phyloP scores from a whole-genome alignment of 2,329 filamentous ascomycete species.

The Botrytis fabae region DNA sequence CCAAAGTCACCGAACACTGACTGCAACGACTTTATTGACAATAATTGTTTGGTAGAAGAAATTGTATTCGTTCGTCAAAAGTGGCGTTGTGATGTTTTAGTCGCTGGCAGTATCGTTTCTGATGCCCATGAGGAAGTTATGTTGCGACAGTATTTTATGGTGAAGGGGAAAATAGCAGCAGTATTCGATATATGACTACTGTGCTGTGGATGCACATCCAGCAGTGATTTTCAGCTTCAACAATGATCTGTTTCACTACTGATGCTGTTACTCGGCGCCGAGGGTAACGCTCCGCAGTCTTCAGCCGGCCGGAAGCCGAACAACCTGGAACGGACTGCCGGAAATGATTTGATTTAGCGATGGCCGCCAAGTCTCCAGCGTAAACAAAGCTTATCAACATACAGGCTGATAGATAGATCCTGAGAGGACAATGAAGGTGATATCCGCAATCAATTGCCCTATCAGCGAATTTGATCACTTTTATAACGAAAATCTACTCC shows the following conservation, averaged over 20 bases:
- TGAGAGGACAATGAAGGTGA: conserved; percentile 3
- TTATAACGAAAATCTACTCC: conserved; percentile 7
- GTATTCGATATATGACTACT: conserved; percentile 7
- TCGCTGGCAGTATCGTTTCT: conserved; percentile 7
- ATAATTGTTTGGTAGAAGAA: conserved; percentile 9
- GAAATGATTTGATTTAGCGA: conserved; percentile 9
- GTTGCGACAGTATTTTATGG: conserved; percentile 6
- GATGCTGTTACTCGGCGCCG: conserved; percentile 6
- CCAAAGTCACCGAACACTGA: conserved; percentile 7
- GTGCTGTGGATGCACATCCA: conserved; percentile 5
- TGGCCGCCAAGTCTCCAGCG: not conserved
- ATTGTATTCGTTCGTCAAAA: conserved; percentile 9
- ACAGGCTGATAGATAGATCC: conserved; percentile 8
- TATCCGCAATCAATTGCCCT: conserved; percentile 6
- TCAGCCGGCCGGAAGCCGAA: conserved; percentile 6
- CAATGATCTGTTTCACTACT: conserved; percentile 8
- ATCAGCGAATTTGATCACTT: conserved; percentile 3
- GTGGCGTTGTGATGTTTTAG: conserved; percentile 8
- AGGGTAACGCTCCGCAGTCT: conserved; percentile 5
- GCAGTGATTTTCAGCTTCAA: conserved; percentile 8
- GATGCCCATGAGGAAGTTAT: conserved; percentile 6
- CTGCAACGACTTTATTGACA: conserved; percentile 7
- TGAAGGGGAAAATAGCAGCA: conserved; percentile 6
- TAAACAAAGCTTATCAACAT: conserved; percentile 7
- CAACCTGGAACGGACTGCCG: conserved; percentile 6